These are phyloP conservation scores for Lactarius evosmus DNA, from an alignment of 768 basidiomycete genomes.

Conservation along the genomic window DNA sequence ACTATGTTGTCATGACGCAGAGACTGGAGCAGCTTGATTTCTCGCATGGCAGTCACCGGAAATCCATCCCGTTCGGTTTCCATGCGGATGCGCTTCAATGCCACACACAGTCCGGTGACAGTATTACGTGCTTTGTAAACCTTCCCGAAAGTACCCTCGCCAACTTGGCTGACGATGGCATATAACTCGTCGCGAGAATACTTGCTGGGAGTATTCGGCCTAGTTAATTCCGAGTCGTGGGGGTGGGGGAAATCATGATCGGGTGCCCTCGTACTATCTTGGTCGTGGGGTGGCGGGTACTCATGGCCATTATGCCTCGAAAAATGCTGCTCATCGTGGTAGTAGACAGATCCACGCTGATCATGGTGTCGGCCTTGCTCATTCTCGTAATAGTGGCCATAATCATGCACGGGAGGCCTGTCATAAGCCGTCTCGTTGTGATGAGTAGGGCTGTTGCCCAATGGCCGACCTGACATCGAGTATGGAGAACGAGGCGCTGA, in stretches of 20 bases:
- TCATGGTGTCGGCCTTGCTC: slow-evolving; percentile 22
- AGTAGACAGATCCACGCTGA: slow-evolving; percentile 12
- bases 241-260: slow-evolving; percentile 17
- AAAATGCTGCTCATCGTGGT: slow-evolving; percentile 21
- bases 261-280: slow-evolving; percentile 7
- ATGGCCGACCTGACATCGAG: slow-evolving; percentile 7
- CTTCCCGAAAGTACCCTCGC: slow-evolving; percentile 98
- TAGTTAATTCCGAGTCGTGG: slow-evolving; percentile 16
- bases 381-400: slow-evolving; percentile 18
- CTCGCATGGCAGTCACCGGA: slow-evolving; percentile 97
- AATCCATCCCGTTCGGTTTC: slow-evolving; percentile 97
- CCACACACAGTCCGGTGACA: slow-evolving; percentile 72
- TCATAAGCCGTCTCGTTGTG: slow-evolving; percentile 10
- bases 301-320: slow-evolving; percentile 23
- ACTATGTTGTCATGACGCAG: slow-evolving; percentile 89
- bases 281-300: slow-evolving; percentile 20
- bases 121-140: slow-evolving; percentile 94
- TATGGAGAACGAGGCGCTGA: slow-evolving; percentile 23
- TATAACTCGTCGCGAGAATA: slow-evolving; percentile 57
- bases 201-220: slow-evolving; percentile 25
- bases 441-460: slow-evolving; percentile 21
- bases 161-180: slow-evolving; percentile 87
- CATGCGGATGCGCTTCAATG: slow-evolving; percentile 96
- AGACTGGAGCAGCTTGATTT: slow-evolving; percentile 95
- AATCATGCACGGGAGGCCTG: slow-evolving; percentile 15